Conservation (phyloP, 2,329 filamentous ascomycete genomes). For the Colletotrichum cordylinicola region DNA sequence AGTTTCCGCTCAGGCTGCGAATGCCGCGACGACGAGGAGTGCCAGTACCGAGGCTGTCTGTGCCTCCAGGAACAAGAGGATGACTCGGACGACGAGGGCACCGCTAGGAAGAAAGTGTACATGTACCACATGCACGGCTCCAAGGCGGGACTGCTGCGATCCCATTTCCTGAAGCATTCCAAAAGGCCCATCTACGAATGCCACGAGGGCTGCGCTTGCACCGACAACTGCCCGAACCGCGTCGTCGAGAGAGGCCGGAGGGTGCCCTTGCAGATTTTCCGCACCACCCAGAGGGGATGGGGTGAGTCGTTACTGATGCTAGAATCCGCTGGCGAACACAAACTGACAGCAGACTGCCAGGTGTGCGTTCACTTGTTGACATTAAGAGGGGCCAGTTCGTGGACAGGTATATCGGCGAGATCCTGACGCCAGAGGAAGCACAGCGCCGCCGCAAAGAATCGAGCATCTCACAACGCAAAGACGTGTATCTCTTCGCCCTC, state of each 20-base stretch:
- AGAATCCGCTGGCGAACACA: background rate
- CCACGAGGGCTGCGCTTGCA: constrained; percentile 73
- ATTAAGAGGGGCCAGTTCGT: constrained; percentile 79
- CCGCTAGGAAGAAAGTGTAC: constrained; percentile 46
- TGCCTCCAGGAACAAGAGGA: constrained; percentile 71
- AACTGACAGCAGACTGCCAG: constrained; percentile 34
- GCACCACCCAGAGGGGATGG: constrained; percentile 77
- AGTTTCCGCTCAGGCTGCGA: constrained; percentile 74
- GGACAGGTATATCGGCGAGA: constrained; percentile 78
- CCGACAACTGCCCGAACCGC: constrained; percentile 70
- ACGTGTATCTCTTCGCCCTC: constrained; percentile 80
- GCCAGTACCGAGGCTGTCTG: constrained; percentile 70
- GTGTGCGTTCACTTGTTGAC: constrained; percentile 68
- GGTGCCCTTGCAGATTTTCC: constrained; percentile 78
- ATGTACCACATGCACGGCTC: constrained; percentile 67
- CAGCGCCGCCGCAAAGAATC: constrained; percentile 65
- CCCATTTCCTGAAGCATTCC: constrained; percentile 54
- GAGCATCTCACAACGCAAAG: constrained; percentile 66
- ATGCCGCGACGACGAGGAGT: constrained; percentile 66
- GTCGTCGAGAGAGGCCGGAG: constrained; percentile 77
- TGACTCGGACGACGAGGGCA: constrained; percentile 46
- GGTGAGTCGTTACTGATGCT: constrained; percentile 48
- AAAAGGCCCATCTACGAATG: constrained; percentile 79
- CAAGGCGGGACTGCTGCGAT: constrained; percentile 58
- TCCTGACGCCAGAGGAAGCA: constrained; percentile 70